phyloP scores from a whole-genome alignment of 306 rosid species.

The Luffa acutangula region DNA sequence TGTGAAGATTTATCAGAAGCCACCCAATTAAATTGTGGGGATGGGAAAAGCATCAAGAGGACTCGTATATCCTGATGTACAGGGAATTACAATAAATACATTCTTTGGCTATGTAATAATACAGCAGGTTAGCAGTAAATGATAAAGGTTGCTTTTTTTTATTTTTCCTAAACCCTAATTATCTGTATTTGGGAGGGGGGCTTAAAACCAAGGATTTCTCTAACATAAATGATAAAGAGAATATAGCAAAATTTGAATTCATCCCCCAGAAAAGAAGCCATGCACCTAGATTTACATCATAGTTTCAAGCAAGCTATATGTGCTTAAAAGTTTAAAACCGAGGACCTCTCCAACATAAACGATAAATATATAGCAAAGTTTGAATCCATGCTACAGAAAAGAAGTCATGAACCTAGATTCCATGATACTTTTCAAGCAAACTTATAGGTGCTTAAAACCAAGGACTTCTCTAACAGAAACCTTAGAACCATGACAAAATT shows the following conservation, averaged over 20 bases:
- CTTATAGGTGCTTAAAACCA: background rate
- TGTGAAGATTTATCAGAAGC: background rate
- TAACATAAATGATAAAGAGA: background rate
- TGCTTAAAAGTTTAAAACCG: background rate
- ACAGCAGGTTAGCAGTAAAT: background rate
- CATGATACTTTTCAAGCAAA: background rate
- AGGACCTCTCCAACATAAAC: background rate
- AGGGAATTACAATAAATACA: background rate
- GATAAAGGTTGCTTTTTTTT: background rate
- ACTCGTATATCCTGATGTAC: background rate
- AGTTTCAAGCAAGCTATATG: background rate
- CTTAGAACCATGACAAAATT: background rate
- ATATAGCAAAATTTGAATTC: background rate
- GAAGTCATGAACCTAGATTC: background rate
- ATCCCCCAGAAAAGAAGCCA: background rate
- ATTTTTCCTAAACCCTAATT: too few species aligned
- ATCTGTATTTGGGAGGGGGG: too few species aligned
- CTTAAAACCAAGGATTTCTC: background rate
- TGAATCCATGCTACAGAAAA: background rate
- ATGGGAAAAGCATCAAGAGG: background rate
- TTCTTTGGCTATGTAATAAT: background rate
- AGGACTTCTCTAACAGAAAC: background rate
- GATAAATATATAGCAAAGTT: background rate
- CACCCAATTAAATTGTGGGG: background rate
- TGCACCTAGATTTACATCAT: background rate